Percentiles rank a stretch among this genome's conserved stretches.
phyloP scores from a whole-genome alignment of 2,329 filamentous ascomycete genomes.

The Trichoderma endophyticum region DNA sequence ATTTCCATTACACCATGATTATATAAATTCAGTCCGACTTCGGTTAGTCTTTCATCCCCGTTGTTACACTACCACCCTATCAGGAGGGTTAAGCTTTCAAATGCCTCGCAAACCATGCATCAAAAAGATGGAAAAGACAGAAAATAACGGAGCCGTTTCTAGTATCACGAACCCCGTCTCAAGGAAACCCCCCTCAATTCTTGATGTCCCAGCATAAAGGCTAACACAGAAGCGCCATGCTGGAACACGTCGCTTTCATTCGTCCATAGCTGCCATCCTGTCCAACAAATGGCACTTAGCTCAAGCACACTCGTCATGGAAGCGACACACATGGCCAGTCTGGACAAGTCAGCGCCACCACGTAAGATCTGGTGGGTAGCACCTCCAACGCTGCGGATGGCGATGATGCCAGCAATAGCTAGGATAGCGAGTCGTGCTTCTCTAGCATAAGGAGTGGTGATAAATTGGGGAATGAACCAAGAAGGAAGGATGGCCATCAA shows the following conservation, averaged over 20 bases:
- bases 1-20: neutral
- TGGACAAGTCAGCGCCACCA: constrained; percentile 13
- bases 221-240: constrained; percentile 31
- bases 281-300: constrained; percentile 34
- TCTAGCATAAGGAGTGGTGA: constrained; percentile 26
- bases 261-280: constrained; percentile 32
- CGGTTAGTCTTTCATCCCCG: neutral
- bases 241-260: constrained; percentile 23
- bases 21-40: neutral
- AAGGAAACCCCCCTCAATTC: neutral
- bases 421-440: constrained; percentile 30
- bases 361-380: constrained; percentile 20
- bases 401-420: constrained; percentile 29
- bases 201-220: constrained; percentile 33
- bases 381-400: constrained; percentile 31
- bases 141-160: neutral
- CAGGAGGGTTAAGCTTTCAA: neutral
- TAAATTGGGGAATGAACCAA: constrained; percentile 27
- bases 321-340: constrained; percentile 24
- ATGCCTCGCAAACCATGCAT: neutral
- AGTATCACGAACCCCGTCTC: neutral
- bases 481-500: constrained; percentile 25
- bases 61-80: neutral
- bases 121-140: neutral
- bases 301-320: constrained; percentile 33